Evolutionary conservation across 2,329 filamentous ascomycete genomes (phyloP).

Genomic region (Leptographium flavum): DNA sequence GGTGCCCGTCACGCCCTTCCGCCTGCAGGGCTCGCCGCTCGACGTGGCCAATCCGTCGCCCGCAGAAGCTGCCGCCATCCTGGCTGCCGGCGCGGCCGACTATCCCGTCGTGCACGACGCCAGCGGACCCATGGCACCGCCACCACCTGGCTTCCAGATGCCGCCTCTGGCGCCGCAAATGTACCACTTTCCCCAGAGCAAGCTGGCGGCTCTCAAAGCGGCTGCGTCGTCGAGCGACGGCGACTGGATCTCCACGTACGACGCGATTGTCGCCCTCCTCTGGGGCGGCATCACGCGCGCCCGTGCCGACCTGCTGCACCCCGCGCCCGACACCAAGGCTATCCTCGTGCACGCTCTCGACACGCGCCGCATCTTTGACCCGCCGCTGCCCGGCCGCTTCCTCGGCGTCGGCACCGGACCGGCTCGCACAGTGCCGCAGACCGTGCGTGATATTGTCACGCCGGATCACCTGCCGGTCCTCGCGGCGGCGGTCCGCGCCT

Average conservation of each 20-base stretch:
- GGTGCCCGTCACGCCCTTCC: conserved; percentile 1
- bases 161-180: conserved; percentile 4
- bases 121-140: conserved; percentile 4
- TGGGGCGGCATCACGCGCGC: conserved; percentile 24
- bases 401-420: conserved; percentile 13
- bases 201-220: conserved; percentile 24
- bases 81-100: background rate
- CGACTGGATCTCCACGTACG: conserved; percentile 30
- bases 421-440: background rate
- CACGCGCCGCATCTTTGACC: conserved; percentile 10
- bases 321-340: background rate
- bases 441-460: background rate
- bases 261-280: conserved; percentile 27
- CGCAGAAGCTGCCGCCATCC: background rate
- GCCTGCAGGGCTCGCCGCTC: background rate
- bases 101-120: conserved; percentile 4
- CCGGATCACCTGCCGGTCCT: conserved; percentile 8
- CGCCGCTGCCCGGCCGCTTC: conserved; percentile 13
- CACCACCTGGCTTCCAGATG: conserved; percentile 7
- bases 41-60: conserved; percentile 2
- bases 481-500: conserved; percentile 13
- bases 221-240: conserved; percentile 15
- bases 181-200: conserved; percentile 30
- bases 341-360: conserved; percentile 14
- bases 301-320: conserved; percentile 19